Percentiles rank a stretch among this genome's conserved stretches.
Conservation (phyloP, 306 rosid genomes). For the Cicer bijugum region DNA sequence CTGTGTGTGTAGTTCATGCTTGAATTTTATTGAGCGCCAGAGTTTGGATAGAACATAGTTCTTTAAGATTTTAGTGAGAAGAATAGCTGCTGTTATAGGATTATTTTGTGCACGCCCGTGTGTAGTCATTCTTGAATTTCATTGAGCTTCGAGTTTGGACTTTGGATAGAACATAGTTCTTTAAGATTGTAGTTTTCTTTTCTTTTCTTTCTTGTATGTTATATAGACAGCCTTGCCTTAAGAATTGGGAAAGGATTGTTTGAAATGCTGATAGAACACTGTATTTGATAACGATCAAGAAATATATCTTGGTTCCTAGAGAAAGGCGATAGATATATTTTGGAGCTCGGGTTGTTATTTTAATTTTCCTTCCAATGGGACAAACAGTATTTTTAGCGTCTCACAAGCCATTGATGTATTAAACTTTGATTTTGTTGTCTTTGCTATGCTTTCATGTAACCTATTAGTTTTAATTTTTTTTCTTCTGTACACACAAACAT, state of each 20-base stretch:
- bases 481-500: not conserved
- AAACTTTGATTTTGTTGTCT: constrained; percentile 4
- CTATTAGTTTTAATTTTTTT: not conserved
- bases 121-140: not conserved
- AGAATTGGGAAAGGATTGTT: not conserved
- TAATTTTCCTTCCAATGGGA: not conserved
- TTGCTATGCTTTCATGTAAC: constrained; percentile 30
- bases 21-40: not conserved
- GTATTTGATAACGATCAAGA: not conserved
- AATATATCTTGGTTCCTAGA: constrained; percentile 24
- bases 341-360: constrained; percentile 5
- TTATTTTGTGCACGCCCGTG: not conserved
- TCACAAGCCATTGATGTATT: not conserved
- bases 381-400: constrained; percentile 1
- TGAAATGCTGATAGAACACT: not conserved
- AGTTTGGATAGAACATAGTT: constrained; percentile 4
- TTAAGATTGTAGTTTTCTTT: not conserved
- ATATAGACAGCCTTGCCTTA: not conserved
- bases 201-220: not conserved
- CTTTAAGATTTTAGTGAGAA: not conserved
- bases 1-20: constrained; percentile 3
- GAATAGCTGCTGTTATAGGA: not conserved
- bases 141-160: not conserved
- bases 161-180: not conserved
- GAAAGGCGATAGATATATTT: constrained; percentile 27